These are phyloP conservation scores for Picea sitchensis DNA, from an alignment of 75 land plant genomes.

Conservation along the genomic window DNA sequence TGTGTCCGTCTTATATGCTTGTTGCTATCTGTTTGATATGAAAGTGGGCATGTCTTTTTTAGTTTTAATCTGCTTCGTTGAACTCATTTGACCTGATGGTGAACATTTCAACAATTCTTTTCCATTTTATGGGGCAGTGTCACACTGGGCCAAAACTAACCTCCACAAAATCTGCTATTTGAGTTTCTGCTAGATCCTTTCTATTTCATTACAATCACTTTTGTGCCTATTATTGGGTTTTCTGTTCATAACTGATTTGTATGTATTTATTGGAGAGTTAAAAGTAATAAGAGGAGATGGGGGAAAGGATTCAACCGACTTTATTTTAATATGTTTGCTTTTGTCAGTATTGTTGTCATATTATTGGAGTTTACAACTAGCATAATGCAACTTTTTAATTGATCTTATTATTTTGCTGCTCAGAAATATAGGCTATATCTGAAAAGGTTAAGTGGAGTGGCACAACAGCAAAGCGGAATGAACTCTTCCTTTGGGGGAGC, in stretches of 20 bases:
- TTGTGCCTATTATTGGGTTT: too few species aligned
- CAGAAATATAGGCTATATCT: conserved; percentile 91
- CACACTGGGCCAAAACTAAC: not conserved
- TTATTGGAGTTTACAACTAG: not conserved
- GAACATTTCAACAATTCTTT: not conserved
- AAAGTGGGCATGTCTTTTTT: not conserved
- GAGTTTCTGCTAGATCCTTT: not conserved
- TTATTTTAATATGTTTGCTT: not conserved
- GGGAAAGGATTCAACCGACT: not conserved
- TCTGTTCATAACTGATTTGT: too few species aligned
- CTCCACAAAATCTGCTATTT: not conserved
- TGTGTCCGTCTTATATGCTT: not conserved
- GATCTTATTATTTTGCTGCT: conserved; percentile 8
- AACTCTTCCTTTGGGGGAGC: conserved; percentile 36
- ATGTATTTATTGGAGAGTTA: too few species aligned
- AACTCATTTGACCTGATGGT: not conserved
- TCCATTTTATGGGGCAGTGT: not conserved
- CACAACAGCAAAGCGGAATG: conserved; percentile 63
- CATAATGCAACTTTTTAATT: not conserved
- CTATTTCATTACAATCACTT: not conserved
- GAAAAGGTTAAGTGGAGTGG: conserved; percentile 78
- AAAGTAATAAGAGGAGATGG: too few species aligned
- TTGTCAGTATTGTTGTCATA: not conserved
- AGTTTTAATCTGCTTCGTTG: not conserved
- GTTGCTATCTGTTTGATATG: not conserved